phyloP scores from a whole-genome alignment of 2,329 filamentous ascomycete species.

The Fusarium sublunatum region DNA sequence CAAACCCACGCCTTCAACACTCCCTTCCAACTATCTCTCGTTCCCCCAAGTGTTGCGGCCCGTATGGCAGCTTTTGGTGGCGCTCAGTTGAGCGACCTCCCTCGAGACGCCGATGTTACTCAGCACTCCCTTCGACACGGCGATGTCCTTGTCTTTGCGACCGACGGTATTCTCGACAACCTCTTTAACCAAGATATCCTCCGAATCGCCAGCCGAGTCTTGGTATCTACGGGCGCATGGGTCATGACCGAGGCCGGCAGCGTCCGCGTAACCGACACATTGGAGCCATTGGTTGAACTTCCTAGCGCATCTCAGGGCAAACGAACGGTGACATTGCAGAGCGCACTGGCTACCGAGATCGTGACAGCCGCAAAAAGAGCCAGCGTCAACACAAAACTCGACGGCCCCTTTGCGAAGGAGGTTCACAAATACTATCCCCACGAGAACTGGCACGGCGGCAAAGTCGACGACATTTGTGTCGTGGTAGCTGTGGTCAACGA shows the following conservation, averaged over 20 bases:
- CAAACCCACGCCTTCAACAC: constrained; percentile 99
- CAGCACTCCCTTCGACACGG: constrained; percentile 84
- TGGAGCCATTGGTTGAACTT: constrained; percentile 59
- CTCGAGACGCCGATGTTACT: constrained; percentile 83
- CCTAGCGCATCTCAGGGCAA: constrained; percentile 45
- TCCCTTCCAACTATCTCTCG: constrained; percentile 90
- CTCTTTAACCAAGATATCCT: constrained; percentile 91
- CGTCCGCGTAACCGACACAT: constrained; percentile 70
- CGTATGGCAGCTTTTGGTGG: constrained; percentile 88
- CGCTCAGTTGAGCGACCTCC: constrained; percentile 82
- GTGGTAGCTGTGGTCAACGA: constrained; percentile 83
- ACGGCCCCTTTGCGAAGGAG: constrained; percentile 95
- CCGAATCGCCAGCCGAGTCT: constrained; percentile 78
- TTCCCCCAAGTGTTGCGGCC: constrained; percentile 81
- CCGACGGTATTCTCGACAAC: constrained; percentile 97
- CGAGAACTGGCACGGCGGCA: constrained; percentile 90
- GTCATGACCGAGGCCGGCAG: constrained; percentile 67
- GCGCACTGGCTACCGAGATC: constrained; percentile 80
- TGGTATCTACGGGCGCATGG: constrained; percentile 83
- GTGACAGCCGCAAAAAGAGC: constrained; percentile 85
- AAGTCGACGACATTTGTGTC: constrained; percentile 95
- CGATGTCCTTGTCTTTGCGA: constrained; percentile 92
- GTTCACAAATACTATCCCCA: constrained; percentile 88
- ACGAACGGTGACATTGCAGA: constrained; percentile 72
- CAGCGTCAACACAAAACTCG: constrained; percentile 81